Evolutionary conservation across 148 eudicot species (phyloP), one percentile per base, ranked within the genome.

Genomic region (Silene latifolia): DNA sequence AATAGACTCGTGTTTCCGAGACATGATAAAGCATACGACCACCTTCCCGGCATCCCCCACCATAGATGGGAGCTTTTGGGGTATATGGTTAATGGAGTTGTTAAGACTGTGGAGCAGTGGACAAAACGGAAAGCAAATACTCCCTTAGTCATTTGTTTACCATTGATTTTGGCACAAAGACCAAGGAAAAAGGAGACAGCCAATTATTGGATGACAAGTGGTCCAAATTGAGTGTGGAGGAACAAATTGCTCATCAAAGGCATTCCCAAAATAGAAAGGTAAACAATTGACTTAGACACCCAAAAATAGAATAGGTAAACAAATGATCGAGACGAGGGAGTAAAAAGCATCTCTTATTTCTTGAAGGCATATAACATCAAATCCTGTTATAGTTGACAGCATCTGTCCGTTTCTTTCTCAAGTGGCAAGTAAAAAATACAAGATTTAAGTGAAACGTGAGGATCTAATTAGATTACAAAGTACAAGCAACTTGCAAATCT

Each of bases 311-410:
- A n/a, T n/a, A n/a, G n/a, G n/a, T n/a, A n/a, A n/a, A n/a, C n/a
- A n/a, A n/a, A n/a, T n/a, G n/a, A n/a, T n/a, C n/a, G n/a, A n/a
- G n/a, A n/a, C n/a, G n/a, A n/a, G n/a, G n/a, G n/a, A n/a, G n/a
- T n/a, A n/a, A 77, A 10, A 27, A 77, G n/a, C 74, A 77, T 57
- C 47, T 63, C 44, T 53, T 46, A 19, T 56, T 65, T 32, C 42
- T 3, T 23, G 27, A 44, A 58, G 59, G 73, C 35, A 76, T 69
- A 42, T 59, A 42, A 76, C 67, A 76, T 76, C 79, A 76, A 59
- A 59, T 76, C 67, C 13, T 8, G 39, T 75, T 35, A 32, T 68
- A 14, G 3, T 14, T 19, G 21, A 39, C 17, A 12, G 76, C 76
- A 78, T 78, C 76, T 44, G 7, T 13, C 67, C 47, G n/a, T 61